Percentiles rank a stretch among this genome's conserved stretches.
Conservation (phyloP, 2,329 filamentous ascomycete species). For the Colletotrichum phormii region DNA sequence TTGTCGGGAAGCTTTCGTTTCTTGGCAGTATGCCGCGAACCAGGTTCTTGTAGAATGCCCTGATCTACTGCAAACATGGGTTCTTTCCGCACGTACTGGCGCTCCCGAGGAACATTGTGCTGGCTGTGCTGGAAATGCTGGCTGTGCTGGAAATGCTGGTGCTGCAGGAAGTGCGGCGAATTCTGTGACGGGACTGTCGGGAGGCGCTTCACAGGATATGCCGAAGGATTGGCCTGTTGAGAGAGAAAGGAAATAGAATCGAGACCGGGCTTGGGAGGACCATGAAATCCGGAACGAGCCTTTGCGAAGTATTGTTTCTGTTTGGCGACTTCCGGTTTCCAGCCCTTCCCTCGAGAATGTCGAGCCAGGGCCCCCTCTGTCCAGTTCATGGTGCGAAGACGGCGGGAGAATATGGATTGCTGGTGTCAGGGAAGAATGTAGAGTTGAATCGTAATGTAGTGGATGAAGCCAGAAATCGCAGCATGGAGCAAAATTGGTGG, state of each 20-base stretch:
- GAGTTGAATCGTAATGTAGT: background rate
- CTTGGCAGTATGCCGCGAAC: background rate
- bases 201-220: background rate
- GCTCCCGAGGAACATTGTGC: background rate
- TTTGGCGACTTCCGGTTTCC: slow-evolving; percentile 46
- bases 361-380: slow-evolving; percentile 52
- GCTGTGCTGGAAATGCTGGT: slow-evolving; percentile 38
- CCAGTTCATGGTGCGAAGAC: slow-evolving; percentile 53
- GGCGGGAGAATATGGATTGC: too few relatives aligned
- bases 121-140: slow-evolving; percentile 37
- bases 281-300: slow-evolving; percentile 35
- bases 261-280: background rate
- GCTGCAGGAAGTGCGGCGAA: slow-evolving; percentile 23
- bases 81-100: background rate
- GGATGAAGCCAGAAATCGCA: background rate
- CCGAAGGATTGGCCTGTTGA: slow-evolving; percentile 5
- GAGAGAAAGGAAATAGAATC: slow-evolving; percentile 42
- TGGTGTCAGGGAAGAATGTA: background rate
- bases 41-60: background rate
- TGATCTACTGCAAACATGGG: background rate
- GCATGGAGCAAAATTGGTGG: background rate
- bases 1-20: background rate
- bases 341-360: slow-evolving; percentile 48
- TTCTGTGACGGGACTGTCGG: background rate
- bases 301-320: slow-evolving; percentile 55